Base-by-base conservation (phyloP, 331 rosid species). In the Acacia pycnantha region DNA sequence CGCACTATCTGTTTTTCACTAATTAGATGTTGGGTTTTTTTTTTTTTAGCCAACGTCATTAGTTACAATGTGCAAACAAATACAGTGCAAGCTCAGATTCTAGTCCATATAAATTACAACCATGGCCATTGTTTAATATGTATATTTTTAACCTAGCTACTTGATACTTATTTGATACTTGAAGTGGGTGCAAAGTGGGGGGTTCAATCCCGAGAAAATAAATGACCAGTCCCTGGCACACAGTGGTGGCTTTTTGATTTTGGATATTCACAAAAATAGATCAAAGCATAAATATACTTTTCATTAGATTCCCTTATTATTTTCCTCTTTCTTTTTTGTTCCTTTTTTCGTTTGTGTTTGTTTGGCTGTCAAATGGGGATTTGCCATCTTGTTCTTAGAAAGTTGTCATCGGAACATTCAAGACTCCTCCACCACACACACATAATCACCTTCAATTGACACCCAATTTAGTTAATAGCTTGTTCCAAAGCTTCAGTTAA, bases 141-240 rank as follows among this genome's bases (percentile, higher is more conserved):
- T 53, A 53, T 37, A 37, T 37, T 6, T 19, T 53, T 6, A 53
- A 53, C 24, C 51, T 50, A 50, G 2, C 24, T 53, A 53, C 19
- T 53, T 33, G 5, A 12, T 48, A 48, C 15, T 24, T 19, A 54
- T 84, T 88, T 90, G 89, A 87, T 79, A 77, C 89, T 87, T 78
- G 59, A 65, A 61, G 67, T 86, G 88, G 87, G 76, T 84, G 84
- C 89, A 82, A 82, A 82, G 82, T 80, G 88, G 87, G 88, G 88
- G 88, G 90, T 83, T 85, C 96, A 88, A 87, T 91, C 97, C 88
- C 89, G 79, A 91, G 83, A 85, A 79, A 68, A 51, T 31, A 13
- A 13, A 62, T 62, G 22, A 72, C 18, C 54, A 48, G 31, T 62
- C 40, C 54, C 37, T 47, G n/a, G 19, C 12, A 62, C 48, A 10